phyloP scores from a whole-genome alignment of 2,329 filamentous ascomycete genomes.

The Beauveria varroae region DNA sequence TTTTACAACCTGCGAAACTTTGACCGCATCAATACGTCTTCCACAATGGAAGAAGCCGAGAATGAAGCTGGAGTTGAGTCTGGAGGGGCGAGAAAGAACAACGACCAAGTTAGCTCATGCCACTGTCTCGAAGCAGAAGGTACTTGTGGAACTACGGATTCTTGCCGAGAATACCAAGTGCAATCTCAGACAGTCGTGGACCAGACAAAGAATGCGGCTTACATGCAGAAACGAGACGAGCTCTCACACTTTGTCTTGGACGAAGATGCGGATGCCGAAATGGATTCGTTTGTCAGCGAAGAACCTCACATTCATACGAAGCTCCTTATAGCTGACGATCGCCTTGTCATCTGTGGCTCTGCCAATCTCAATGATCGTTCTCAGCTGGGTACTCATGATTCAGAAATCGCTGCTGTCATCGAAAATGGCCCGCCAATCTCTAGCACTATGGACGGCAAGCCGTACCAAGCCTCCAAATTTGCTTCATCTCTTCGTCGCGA shows the following conservation, averaged over 20 bases:
- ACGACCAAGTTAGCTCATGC: constrained; percentile 46
- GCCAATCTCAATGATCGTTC: constrained; percentile 56
- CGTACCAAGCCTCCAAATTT: constrained; percentile 66
- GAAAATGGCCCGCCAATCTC: constrained; percentile 67
- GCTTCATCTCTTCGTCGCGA: constrained; percentile 75
- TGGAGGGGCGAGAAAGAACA: constrained; percentile 56
- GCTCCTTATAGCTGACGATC: constrained; percentile 74
- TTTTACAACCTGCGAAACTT: constrained; percentile 84
- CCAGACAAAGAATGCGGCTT: constrained; percentile 67
- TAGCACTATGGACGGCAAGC: constrained; percentile 64
- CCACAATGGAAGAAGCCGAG: constrained; percentile 54
- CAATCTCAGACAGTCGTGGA: constrained; percentile 50
- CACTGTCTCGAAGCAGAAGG: constrained; percentile 30
- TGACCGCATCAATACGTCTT: constrained; percentile 69
- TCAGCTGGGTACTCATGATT: constrained; percentile 77
- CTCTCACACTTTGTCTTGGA: constrained; percentile 53
- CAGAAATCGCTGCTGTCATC: constrained; percentile 83
- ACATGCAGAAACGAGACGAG: constrained; percentile 71
- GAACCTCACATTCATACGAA: constrained; percentile 60
- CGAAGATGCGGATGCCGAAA: constrained; percentile 47
- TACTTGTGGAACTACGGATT: constrained; percentile 31
- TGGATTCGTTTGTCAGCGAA: constrained; percentile 55
- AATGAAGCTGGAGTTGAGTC: constrained; percentile 58
- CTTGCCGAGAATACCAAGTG: constrained; percentile 66
- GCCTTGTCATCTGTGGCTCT: constrained; percentile 71